Percentiles rank a stretch among this genome's conserved stretches.
Conservation (phyloP, 805 yeast species). For the Ogataea pini region DNA sequence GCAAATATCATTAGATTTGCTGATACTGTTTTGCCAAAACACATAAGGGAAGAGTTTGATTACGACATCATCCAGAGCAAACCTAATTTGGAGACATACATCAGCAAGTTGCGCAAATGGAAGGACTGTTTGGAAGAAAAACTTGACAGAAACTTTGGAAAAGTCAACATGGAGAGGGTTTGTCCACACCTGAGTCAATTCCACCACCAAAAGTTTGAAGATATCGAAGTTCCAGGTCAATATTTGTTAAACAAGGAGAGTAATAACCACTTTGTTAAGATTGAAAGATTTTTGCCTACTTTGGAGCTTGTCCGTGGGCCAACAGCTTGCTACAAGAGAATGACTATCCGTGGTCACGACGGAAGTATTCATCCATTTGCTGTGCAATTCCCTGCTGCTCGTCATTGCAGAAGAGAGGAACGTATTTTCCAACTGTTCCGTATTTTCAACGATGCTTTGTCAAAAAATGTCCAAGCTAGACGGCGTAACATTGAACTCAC, state of each 20-base stretch:
- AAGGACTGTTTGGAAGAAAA: conserved; percentile 89
- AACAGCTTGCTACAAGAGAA: conserved; percentile 84
- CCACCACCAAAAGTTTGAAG: conserved; percentile 98
- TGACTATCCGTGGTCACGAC: conserved; percentile 90
- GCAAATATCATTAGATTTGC: conserved; percentile 86
- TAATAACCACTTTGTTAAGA: conserved; percentile 88
- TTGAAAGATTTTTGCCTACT: conserved; percentile 88
- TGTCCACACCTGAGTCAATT: conserved; percentile 96
- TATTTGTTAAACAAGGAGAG: conserved; percentile 84
- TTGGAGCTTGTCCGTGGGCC: conserved; percentile 88
- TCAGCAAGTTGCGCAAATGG: conserved; percentile 85
- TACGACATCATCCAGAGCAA: conserved; percentile 83
- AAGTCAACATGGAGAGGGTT: conserved; percentile 80
- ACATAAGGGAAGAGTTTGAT: conserved; percentile 86
- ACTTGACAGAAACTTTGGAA: conserved; percentile 78
- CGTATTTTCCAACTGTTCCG: conserved; percentile 89
- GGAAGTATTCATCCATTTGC: conserved; percentile 92
- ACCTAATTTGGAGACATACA: conserved; percentile 87
- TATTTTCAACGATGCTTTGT: conserved; percentile 77
- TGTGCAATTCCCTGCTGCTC: conserved; percentile 95
- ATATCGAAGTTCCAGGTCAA: conserved; percentile 96
- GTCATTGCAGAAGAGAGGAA: conserved; percentile 96
- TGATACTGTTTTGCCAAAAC: conserved; percentile 87
- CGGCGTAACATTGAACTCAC: conserved; percentile 83
- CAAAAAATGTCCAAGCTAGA: conserved; percentile 83